phyloP scores from a whole-genome alignment of 116 monocot species.

The Trichopus zeylanicus region DNA sequence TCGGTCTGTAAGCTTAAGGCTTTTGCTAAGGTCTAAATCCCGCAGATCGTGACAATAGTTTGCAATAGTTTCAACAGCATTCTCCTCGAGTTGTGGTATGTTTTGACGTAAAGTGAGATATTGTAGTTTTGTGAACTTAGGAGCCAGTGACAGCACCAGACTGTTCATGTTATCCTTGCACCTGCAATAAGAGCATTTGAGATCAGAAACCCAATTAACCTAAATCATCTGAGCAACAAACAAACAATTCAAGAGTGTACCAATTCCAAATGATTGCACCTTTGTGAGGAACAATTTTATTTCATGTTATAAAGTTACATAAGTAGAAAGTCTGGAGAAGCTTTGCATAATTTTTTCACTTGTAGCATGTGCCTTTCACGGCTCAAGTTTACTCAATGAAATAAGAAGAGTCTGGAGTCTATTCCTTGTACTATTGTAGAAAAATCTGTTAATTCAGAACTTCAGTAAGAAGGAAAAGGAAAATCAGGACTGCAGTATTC shows the following conservation, averaged over 20 bases:
- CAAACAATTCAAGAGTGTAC: neutral
- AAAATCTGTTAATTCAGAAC: neutral
- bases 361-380: neutral
- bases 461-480: neutral
- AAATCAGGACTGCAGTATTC: neutral
- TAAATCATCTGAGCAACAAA: neutral
- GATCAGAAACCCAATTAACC: neutral
- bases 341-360: neutral
- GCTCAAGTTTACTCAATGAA: neutral
- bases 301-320: neutral
- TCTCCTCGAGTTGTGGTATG: slow-evolving; percentile 71
- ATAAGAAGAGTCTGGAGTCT: neutral
- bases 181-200: slow-evolving; percentile 31
- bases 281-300: neutral
- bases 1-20: slow-evolving; percentile 55
- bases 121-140: slow-evolving; percentile 80
- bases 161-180: slow-evolving; percentile 84
- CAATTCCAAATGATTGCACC: no score
- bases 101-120: slow-evolving; percentile 60
- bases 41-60: slow-evolving; percentile 64
- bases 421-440: neutral
- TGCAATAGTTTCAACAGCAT: slow-evolving; percentile 69
- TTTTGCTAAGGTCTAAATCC: slow-evolving; percentile 90
- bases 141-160: slow-evolving; percentile 67
- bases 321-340: neutral